Evolutionary conservation across 148 eudicot genomes (phyloP).

Genomic region (Simmondsia chinensis): DNA sequence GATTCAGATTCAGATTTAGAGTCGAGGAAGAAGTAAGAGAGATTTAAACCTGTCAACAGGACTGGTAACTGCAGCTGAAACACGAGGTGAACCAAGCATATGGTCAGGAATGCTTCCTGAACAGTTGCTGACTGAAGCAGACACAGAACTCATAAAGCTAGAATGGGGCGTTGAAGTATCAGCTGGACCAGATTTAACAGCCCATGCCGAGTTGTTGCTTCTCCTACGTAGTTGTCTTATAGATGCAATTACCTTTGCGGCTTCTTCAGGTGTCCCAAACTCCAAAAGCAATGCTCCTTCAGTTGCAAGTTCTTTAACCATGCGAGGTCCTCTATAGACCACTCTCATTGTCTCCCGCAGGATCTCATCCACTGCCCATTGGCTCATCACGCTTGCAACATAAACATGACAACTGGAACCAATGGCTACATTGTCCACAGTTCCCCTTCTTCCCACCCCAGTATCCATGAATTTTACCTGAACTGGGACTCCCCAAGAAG

Average conservation of each 20-base stretch:
- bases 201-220: slow-evolving; percentile 15
- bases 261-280: slow-evolving; percentile 89
- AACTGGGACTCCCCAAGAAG: slow-evolving; percentile 79
- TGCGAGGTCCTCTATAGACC: slow-evolving; percentile 55
- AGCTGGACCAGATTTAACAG: slow-evolving; percentile 20
- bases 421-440: slow-evolving; percentile 58
- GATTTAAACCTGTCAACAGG: slow-evolving; percentile 28
- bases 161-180: slow-evolving; percentile 30
- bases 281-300: slow-evolving; percentile 86
- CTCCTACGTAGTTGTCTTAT: slow-evolving; percentile 63
- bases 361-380: slow-evolving; percentile 78
- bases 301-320: slow-evolving; percentile 60
- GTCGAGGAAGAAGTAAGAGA: slow-evolving; percentile 11
- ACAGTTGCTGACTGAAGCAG: slow-evolving; percentile 25
- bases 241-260: slow-evolving; percentile 57
- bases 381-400: slow-evolving; percentile 59
- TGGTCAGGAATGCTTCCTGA: slow-evolving; percentile 19
- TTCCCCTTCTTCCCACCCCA: slow-evolving; percentile 78
- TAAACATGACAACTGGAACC: slow-evolving; percentile 84
- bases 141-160: slow-evolving; percentile 21
- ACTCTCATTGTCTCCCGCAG: slow-evolving; percentile 55
- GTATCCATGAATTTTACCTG: slow-evolving; percentile 72
- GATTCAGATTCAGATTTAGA: background rate
- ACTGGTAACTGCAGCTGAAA: slow-evolving; percentile 37
- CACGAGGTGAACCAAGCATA: slow-evolving; percentile 47